Evolutionary conservation across 2,329 filamentous ascomycete genomes (phyloP), one percentile per base, ranked within the genome.

Genomic region (Cytospora mali): DNA sequence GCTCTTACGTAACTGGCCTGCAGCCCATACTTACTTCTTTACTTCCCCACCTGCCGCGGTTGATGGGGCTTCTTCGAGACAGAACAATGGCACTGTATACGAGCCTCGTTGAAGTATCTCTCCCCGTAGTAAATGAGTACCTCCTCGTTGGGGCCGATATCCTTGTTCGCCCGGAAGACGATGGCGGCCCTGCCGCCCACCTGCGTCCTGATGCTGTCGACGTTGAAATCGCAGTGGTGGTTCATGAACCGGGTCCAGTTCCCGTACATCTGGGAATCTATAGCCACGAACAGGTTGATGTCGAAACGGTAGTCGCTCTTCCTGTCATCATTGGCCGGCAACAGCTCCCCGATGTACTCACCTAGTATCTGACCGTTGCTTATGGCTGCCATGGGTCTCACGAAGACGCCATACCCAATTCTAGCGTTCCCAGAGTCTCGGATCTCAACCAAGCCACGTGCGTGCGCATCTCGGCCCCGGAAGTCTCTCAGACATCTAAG

Each of bases 131-230:
- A 5, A 14, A 58, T 29, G 2, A 13, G 21, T 18, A 52, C 25
- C 25, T 59, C 23, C 18, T 59, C 49, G n/a, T 18, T 28, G 9
- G 18, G 13, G 18, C 11, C 7, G 18, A 59, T 46, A 6, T 23
- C 25, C 33, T 33, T 29, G 11, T 11, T 25, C 11, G 57, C 27
- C 13, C 2, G 29, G 57, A 46, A 59, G 6, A 52, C 6, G 49
- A 31, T 29, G 18, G 29, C 23, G 2, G 74, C 71, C 81, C 80
- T 21, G 80, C 76, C 50, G 83, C 80, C 58, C 79, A 74, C 27
- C 79, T 82, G 27, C 79, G 73, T 71, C 78, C 80, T 48, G 75
- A 73, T 25, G 75, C 72, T 70, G 13, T 16, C 29, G 1, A 56
- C 29, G 23, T 61, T 61, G 11, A 39, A 39, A 31, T 42, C 11